Evolutionary conservation across 169 alveolate species (phyloP).

Genomic region (Eimeria praecox): DNA sequence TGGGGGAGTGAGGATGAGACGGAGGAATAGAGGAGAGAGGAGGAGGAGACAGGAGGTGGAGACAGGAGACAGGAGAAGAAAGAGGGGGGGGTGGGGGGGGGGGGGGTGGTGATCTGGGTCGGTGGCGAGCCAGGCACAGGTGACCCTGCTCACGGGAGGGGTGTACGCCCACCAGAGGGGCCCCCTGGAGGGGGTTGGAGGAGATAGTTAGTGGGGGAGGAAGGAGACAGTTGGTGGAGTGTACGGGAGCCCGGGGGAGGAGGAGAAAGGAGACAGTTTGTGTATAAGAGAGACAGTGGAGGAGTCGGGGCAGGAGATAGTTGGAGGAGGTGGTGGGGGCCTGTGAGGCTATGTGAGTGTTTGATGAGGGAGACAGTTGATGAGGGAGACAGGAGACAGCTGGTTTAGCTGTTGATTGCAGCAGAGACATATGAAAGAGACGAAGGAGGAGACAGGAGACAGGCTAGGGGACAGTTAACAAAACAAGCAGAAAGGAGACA

Average conservation of each 20-base stretch:
- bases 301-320: not conserved
- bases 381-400: constrained; percentile 4
- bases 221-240: not conserved
- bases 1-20: too few species aligned
- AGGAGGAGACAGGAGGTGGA: not conserved
- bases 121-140: too few species aligned
- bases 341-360: not conserved
- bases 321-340: not conserved
- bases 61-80: not conserved
- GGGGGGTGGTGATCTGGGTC: not conserved
- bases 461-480: too few species aligned
- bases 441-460: too few species aligned
- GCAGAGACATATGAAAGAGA: too few species aligned
- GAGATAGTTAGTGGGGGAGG: not conserved
- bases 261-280: not conserved
- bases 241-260: constrained; percentile 1
- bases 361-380: not conserved
- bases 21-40: not conserved
- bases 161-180: not conserved
- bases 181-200: not conserved
- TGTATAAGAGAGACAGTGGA: too few species aligned
- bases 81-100: not conserved
- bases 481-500: too few species aligned
- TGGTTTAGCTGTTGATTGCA: too few species aligned
- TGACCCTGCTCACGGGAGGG: too few species aligned